These are phyloP conservation scores for Paramecium sonneborni DNA, from an alignment of 73 alveolate genomes.

Conservation along the genomic window DNA sequence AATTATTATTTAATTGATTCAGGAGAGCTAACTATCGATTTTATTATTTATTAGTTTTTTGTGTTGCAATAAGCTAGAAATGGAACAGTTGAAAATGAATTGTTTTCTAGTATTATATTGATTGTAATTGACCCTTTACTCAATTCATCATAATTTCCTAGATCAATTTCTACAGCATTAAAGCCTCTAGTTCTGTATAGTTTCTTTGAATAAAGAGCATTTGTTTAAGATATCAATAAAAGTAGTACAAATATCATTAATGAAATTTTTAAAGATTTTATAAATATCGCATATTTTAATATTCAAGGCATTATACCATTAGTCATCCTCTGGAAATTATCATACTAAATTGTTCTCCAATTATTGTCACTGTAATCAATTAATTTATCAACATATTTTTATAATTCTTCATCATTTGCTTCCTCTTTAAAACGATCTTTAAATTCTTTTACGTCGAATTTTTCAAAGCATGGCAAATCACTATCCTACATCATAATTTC, in stretches of 20 bases:
- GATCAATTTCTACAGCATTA: not conserved
- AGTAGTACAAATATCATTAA: not conserved
- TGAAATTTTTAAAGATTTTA: not conserved
- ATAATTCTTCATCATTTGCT: slow-evolving; percentile 19
- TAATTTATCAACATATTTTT: slow-evolving; percentile 55
- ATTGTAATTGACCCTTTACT: not conserved
- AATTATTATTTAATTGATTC: not conserved
- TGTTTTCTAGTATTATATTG: not conserved
- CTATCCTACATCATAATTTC: slow-evolving; percentile 59
- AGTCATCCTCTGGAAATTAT: slow-evolving; percentile 66
- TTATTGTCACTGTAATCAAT: slow-evolving; percentile 59
- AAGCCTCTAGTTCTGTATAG: not conserved
- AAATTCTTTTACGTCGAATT: slow-evolving; percentile 56
- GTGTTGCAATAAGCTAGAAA: not conserved
- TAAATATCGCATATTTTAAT: slow-evolving; percentile 14
- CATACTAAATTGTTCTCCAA: slow-evolving; percentile 70
- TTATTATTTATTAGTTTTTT: not conserved
- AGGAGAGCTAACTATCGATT: not conserved
- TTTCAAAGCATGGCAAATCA: slow-evolving; percentile 62
- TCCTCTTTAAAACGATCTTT: slow-evolving; percentile 62
- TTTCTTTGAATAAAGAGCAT: not conserved
- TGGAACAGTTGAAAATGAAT: not conserved
- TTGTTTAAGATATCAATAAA: not conserved
- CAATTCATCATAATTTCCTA: not conserved
- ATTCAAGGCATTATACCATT: slow-evolving; percentile 67